Evolutionary conservation across 1,284 basidiomycete species (phyloP), one percentile per base, ranked within the genome.

Genomic region (Ustilago xerochloae): DNA sequence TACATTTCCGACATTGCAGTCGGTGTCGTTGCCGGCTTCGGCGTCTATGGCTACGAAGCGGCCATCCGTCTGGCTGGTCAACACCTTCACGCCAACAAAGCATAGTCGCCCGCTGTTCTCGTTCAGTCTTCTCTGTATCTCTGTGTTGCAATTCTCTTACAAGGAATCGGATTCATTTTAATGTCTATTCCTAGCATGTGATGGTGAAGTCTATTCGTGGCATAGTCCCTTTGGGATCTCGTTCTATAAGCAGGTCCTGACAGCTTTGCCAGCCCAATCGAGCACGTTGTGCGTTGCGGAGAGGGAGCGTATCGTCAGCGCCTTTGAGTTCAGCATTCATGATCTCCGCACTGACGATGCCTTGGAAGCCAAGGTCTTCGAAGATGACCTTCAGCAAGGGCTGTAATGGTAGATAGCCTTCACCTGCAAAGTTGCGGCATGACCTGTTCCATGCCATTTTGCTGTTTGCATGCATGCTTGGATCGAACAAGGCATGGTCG

Each of bases 1-100:
- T 82, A 81, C 59, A 65, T 85, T 38, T 77, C 75, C 15, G 84
- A 84, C 59, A 82, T 80, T 48, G 83, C 84, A 1, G 56, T 74
- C 1, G 78, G 77, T 47, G 79, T 84, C 33, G 70, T 84, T 24
- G 77, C 79, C 4, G 80, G 80, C 6, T 35, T 80, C 3, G 80
- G 80, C 13, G 63, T 63, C 7, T 67, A 32, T 26, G 47, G 46
- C 10, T 69, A 69, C 45, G 52, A 50, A 28, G 66, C 66, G 13
- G 66, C 66, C 48, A 63, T 69, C 41, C 36, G 43, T 32, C 33
- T 47, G 24, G 45, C 53, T 30, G 53, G 41, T 35, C 39, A 46
- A 33, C 29, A 53, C 18, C 51, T 41, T n/a, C 5, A 12, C 30
- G 16, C 36, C 26, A 18, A 52, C 9, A 29, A 52, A 20, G 35